Percentiles rank a stretch among this genome's conserved stretches.
These are phyloP conservation scores for Tetrahymena malaccensis DNA, from an alignment of 73 alveolate genomes.

Conservation along the genomic window DNA sequence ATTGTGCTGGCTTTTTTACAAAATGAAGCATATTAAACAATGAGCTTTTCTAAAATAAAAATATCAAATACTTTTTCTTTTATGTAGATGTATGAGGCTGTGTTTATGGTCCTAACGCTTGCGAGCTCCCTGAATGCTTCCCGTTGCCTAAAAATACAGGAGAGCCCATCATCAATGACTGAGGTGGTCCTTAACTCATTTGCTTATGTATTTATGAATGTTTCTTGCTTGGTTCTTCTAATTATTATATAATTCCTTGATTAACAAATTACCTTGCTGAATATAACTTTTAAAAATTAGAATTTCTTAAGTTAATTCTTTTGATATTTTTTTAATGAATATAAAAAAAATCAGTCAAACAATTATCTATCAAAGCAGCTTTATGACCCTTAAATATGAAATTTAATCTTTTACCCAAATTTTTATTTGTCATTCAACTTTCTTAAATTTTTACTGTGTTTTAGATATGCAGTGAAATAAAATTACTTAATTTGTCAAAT, in stretches of 20 bases:
- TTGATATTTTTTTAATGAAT: not conserved
- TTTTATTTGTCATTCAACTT: not conserved
- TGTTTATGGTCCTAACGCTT: not conserved
- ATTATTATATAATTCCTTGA: not conserved
- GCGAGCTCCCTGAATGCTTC: not conserved
- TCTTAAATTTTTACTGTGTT: not conserved
- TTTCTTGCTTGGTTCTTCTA: not conserved
- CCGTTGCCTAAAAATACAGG: not conserved
- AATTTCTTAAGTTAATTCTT: not conserved
- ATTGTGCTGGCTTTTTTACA: not conserved
- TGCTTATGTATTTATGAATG: no score
- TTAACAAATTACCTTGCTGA: not conserved
- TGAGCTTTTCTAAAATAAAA: not conserved
- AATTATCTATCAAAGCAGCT: not conserved
- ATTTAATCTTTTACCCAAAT: not conserved
- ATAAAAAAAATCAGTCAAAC: not conserved
- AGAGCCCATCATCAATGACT: not conserved
- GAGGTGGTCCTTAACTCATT: constrained; percentile 1
- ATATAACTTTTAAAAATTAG: not conserved
- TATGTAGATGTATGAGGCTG: not conserved
- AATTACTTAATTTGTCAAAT: not conserved
- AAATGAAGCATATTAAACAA: not conserved
- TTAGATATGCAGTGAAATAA: not conserved
- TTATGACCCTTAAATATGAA: not conserved
- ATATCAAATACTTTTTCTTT: not conserved